These are phyloP conservation scores for Umbilicaria muhlenbergii DNA, from an alignment of 495 filamentous ascomycete species.

Conservation along the genomic window DNA sequence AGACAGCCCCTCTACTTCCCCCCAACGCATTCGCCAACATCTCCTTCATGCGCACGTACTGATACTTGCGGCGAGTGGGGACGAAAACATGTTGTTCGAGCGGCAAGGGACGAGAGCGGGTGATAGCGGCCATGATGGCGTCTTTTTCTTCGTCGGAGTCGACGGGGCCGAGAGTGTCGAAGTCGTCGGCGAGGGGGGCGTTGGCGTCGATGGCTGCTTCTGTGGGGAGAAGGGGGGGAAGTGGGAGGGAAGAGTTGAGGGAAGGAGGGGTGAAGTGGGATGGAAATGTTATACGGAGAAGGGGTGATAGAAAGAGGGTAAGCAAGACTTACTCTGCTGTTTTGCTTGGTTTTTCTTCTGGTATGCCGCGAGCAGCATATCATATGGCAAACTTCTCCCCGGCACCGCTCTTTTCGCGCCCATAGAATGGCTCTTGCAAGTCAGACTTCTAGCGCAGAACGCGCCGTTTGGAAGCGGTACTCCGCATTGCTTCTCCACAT, in stretches of 20 bases:
- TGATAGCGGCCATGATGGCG: slow-evolving; percentile 69
- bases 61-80: slow-evolving; percentile 57
- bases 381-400: slow-evolving; percentile 82
- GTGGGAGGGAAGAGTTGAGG: neutral
- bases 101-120: slow-evolving; percentile 58
- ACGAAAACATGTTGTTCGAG: slow-evolving; percentile 49
- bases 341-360: slow-evolving; percentile 99
- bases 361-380: slow-evolving; percentile 83
- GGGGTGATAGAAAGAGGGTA: slow-evolving; percentile 2
- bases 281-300: slow-evolving; percentile 5
- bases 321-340: slow-evolving; percentile 60
- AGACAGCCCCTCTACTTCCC: slow-evolving; percentile 26
- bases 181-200: slow-evolving; percentile 72
- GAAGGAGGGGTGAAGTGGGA: neutral
- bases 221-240: slow-evolving; percentile 17
- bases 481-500: slow-evolving; percentile 95
- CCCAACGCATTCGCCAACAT: slow-evolving; percentile 65
- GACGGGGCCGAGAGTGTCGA: slow-evolving; percentile 46
- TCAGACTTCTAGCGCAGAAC: slow-evolving; percentile 79
- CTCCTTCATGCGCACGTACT: slow-evolving; percentile 74
- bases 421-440: slow-evolving; percentile 96
- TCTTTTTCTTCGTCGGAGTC: slow-evolving; percentile 91
- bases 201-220: slow-evolving; percentile 89
- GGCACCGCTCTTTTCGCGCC: slow-evolving; percentile 85
- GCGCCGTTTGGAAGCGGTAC: slow-evolving; percentile 72